Evolutionary conservation across 352 stramenopile species (phyloP).

Genomic region (Phytophthora aleatoria): DNA sequence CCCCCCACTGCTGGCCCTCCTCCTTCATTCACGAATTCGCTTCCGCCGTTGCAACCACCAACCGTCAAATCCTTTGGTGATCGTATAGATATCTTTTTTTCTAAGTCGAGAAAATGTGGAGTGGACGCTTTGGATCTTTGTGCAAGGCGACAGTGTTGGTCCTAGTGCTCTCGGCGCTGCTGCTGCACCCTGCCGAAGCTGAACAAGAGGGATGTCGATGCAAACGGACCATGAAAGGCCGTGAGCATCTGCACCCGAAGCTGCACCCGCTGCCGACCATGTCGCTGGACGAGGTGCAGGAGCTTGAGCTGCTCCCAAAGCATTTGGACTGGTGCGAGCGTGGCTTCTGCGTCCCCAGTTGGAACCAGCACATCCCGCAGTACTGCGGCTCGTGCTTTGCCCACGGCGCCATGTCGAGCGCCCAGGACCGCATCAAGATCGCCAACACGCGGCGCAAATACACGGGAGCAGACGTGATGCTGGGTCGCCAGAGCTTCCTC

Average conservation of each 20-base stretch:
- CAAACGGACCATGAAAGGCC: slow-evolving; percentile 76
- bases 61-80: slow-evolving; percentile 1
- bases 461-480: slow-evolving; percentile 73
- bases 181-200: slow-evolving; percentile 9
- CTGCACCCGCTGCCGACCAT: slow-evolving; percentile 44
- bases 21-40: slow-evolving; percentile 32
- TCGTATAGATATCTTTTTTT: slow-evolving; percentile 15
- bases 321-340: slow-evolving; percentile 93
- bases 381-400: slow-evolving; percentile 90
- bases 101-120: slow-evolving; percentile 17
- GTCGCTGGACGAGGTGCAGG: slow-evolving; percentile 42
- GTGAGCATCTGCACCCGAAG: slow-evolving; percentile 68
- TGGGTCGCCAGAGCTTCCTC: slow-evolving; percentile 79
- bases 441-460: slow-evolving; percentile 66
- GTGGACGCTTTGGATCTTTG: slow-evolving; percentile 11
- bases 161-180: slow-evolving; percentile 18
- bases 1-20: neutral
- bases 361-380: slow-evolving; percentile 85
- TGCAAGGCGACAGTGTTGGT: slow-evolving; percentile 19
- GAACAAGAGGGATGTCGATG: slow-evolving; percentile 46
- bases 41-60: slow-evolving; percentile 19
- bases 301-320: slow-evolving; percentile 48
- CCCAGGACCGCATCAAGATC: slow-evolving; percentile 87
- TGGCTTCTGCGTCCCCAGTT: slow-evolving; percentile 80
- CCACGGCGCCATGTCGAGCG: slow-evolving; percentile 75